Conservation (phyloP, 2,329 filamentous ascomycete species). For the Fusarium anguioides region DNA sequence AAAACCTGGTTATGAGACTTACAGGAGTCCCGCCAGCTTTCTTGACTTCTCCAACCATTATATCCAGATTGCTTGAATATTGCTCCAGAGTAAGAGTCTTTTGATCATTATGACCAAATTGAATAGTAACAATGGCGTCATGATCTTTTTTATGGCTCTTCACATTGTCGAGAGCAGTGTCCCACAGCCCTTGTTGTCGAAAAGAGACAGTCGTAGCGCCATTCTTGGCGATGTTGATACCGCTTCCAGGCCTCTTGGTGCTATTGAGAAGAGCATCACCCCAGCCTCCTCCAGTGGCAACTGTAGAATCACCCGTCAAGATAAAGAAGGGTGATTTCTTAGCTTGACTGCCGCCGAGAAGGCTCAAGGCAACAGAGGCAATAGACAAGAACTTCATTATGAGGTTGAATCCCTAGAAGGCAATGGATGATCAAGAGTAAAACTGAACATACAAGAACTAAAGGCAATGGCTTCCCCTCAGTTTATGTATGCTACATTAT, state of each 20-base stretch:
- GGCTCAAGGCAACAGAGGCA: background rate
- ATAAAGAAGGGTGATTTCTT: conserved; percentile 12
- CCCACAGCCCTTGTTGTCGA: conserved; percentile 5
- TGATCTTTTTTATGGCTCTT: background rate
- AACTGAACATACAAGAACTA: too few relatives aligned
- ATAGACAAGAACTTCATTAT: background rate
- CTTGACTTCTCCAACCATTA: conserved; percentile 6
- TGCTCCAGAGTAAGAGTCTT: conserved; percentile 19
- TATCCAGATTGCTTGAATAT: conserved; percentile 8
- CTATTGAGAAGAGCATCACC: conserved; percentile 5
- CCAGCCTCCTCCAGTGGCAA: conserved; percentile 9
- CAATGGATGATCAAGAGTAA: too few relatives aligned
- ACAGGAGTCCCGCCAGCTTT: conserved; percentile 16
- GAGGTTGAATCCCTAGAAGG: background rate
- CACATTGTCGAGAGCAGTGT: background rate
- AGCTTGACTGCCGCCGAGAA: background rate
- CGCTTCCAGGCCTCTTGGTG: background rate
- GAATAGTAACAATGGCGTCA: conserved; percentile 14
- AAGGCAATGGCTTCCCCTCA: background rate
- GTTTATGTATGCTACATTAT: background rate
- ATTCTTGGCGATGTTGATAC: conserved; percentile 19
- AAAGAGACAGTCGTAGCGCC: conserved; percentile 19
- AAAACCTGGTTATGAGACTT: background rate
- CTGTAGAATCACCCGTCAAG: conserved; percentile 17
- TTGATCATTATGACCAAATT: conserved; percentile 20